Percentiles rank a stretch among this genome's conserved stretches.
These are phyloP conservation scores for Hypoxylon sp. DNA, from an alignment of 2,329 filamentous ascomycete genomes.

Conservation along the genomic window DNA sequence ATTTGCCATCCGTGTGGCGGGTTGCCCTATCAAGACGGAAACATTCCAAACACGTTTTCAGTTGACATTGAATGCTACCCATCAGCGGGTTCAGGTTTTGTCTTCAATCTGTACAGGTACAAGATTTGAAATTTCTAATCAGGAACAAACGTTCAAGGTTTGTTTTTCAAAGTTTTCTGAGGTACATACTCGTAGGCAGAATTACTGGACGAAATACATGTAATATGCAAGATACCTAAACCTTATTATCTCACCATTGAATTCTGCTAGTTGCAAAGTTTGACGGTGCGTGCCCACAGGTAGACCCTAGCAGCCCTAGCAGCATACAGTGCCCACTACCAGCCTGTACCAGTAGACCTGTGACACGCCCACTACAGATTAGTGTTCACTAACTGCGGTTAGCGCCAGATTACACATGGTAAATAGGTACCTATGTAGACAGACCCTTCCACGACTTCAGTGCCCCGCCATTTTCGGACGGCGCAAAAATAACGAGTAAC, in stretches of 20 bases:
- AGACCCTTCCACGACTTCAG: conserved; percentile 29
- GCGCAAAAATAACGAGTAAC: conserved; percentile 44
- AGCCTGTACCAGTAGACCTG: conserved; percentile 26
- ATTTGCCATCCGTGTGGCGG: conserved; percentile 26
- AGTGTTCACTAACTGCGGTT: conserved; percentile 8
- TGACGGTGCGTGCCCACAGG: conserved; percentile 21
- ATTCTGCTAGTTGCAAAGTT: conserved; percentile 27
- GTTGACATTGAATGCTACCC: conserved; percentile 43
- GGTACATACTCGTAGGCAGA: neutral
- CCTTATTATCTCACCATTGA: conserved; percentile 7
- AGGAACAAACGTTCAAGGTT: neutral
- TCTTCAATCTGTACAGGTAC: conserved; percentile 5
- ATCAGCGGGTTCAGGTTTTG: conserved; percentile 7
- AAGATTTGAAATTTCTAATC: neutral
- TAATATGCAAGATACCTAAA: conserved; percentile 3
- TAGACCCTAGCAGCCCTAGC: conserved; percentile 34
- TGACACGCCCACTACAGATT: conserved; percentile 29
- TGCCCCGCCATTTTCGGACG: conserved; percentile 43
- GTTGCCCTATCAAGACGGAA: conserved; percentile 34
- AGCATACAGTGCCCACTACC: neutral
- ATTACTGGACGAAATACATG: neutral
- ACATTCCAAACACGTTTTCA: conserved; percentile 43
- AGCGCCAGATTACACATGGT: conserved; percentile 21
- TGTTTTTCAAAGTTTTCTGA: neutral
- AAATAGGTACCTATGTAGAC: conserved; percentile 16